phyloP scores from a whole-genome alignment of 495 filamentous ascomycete species.

The Penicillium nucicola region DNA sequence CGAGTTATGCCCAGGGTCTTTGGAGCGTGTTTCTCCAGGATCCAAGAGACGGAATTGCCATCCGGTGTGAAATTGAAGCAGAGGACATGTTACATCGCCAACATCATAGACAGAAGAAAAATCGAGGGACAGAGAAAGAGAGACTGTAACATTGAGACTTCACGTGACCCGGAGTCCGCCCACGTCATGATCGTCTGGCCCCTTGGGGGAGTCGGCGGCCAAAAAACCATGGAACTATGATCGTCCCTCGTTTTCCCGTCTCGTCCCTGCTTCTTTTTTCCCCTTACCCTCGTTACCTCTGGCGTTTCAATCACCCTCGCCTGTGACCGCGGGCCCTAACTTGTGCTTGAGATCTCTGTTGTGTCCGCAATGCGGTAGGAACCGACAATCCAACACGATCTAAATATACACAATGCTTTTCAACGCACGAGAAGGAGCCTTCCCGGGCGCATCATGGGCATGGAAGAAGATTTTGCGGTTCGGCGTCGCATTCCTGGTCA shows the following conservation, averaged over 20 bases:
- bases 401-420: conserved; percentile 20
- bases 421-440: conserved; percentile 24
- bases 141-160: neutral
- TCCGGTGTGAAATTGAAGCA: too few species aligned
- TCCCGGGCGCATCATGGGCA: conserved; percentile 31
- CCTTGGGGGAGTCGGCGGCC: conserved; percentile 3
- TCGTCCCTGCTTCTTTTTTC: conserved; percentile 1
- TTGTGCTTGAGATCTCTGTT: neutral
- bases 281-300: neutral
- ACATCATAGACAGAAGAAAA: too few species aligned
- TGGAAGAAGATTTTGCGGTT: conserved; percentile 35
- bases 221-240: conserved; percentile 19
- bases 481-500: conserved; percentile 17
- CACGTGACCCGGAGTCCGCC: conserved; percentile 4
- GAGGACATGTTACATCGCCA: too few species aligned
- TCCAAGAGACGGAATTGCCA: too few species aligned
- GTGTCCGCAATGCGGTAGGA: conserved; percentile 25
- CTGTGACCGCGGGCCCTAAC: conserved; percentile 1
- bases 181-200: conserved; percentile 9
- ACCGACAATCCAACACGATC: conserved; percentile 1
- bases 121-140: neutral
- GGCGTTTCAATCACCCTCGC: neutral
- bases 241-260: conserved; percentile 16
- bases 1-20: neutral
- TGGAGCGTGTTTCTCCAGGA: too few species aligned